Evolutionary conservation across 2,329 filamentous ascomycete species (phyloP), one percentile per base, ranked within the genome.

Genomic region (Microdochium paspali): DNA sequence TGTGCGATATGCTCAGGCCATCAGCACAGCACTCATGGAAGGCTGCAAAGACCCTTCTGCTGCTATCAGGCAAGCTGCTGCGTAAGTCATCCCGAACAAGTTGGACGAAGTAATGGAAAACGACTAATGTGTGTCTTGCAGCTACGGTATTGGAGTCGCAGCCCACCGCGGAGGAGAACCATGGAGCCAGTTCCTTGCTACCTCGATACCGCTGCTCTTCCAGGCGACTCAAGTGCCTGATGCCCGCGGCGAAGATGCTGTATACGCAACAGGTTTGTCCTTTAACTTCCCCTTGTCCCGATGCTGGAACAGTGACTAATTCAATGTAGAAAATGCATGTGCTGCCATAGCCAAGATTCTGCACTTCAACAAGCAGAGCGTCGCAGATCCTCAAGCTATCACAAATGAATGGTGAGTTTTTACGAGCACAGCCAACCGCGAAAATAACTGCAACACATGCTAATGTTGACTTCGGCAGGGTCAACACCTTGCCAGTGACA

Each of bases 291-390:
- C 28, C 18, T 3, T 2, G 15, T 12, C 18, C 49, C 46, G 13
- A n/a, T 10, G 18, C 23, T 15, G 3, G 5, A 20, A 10, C 10
- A 40, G 6, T 20, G 3, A 40, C 35, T 40, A 20, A 40, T 20
- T 21, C 10, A 5, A 7, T 20, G 18, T 20, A 1, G 93, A 98
- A 70, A 98, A 98, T 62, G 91, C 91, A 6, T 96, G 89, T 56
- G 91, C 93, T 39, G 90, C 89, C 55, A 93, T 98, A 60, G 93
- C 93, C 30, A 98, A 98, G 76, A 91, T 98, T 46, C 74, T 98
- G 54, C 90, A 95, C 63, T 96, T 84, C 71, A 96, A 95, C 66
- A 72, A 82, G 23, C 74, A 74, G 55, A 87, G 86, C 61, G 83
- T 98, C 18, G 74, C 73, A 47, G 88, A 94, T 58, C 74, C 80